Percentiles rank a stretch among this genome's conserved stretches.
phyloP scores from a whole-genome alignment of 352 stramenopile species.

The Phytophthora vignae region DNA sequence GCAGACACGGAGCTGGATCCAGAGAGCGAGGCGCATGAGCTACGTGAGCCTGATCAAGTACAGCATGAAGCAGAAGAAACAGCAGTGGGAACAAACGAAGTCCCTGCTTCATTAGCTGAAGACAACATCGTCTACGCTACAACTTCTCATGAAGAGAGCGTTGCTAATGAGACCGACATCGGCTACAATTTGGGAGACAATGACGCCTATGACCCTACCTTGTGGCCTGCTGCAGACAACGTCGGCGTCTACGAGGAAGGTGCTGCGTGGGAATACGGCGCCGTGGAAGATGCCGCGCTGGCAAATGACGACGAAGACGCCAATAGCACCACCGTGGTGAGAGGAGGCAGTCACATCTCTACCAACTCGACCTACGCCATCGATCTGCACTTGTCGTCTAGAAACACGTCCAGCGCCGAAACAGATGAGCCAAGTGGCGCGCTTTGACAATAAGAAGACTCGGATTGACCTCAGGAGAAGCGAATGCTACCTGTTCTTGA shows the following conservation, averaged over 20 bases:
- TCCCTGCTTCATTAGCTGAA: background rate
- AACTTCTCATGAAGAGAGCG: slow-evolving; percentile 13
- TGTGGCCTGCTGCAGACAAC: slow-evolving; percentile 19
- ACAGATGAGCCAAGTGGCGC: slow-evolving; percentile 25
- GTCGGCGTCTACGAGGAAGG: slow-evolving; percentile 17
- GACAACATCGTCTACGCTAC: background rate
- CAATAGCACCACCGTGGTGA: background rate
- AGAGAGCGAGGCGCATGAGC: slow-evolving; percentile 5
- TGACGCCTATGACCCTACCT: slow-evolving; percentile 21
- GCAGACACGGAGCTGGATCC: slow-evolving; percentile 2
- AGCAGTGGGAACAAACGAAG: background rate
- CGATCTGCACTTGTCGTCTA: slow-evolving; percentile 44
- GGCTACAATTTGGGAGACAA: slow-evolving; percentile 14
- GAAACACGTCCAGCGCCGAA: slow-evolving; percentile 29
- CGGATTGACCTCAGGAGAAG: slow-evolving; percentile 17
- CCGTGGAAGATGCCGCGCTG: slow-evolving; percentile 8
- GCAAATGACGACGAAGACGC: slow-evolving; percentile 20
- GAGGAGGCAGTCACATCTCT: slow-evolving; percentile 33
- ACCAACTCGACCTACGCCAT: slow-evolving; percentile 69
- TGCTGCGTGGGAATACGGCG: slow-evolving; percentile 22
- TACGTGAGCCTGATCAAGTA: slow-evolving; percentile 5
- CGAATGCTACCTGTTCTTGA: slow-evolving; percentile 39
- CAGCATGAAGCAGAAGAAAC: slow-evolving; percentile 6
- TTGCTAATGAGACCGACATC: background rate
- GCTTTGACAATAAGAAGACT: slow-evolving; percentile 28